These are phyloP conservation scores for Ruellia speciosa DNA, from an alignment of 305 asterid species.

Conservation along the genomic window DNA sequence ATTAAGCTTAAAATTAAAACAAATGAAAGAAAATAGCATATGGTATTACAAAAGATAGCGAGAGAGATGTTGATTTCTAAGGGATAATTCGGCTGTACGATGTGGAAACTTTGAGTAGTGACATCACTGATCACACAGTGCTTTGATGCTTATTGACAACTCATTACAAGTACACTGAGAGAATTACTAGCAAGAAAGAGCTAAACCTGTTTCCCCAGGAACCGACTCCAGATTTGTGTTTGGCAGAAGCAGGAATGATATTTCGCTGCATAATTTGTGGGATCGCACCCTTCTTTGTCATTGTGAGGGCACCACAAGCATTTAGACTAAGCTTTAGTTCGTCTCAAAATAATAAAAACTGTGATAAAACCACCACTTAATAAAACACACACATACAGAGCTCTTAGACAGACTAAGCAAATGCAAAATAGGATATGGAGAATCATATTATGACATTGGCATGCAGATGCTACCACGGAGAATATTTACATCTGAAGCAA, in stretches of 20 bases:
- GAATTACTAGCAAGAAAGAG: neutral
- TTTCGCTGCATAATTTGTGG: no score
- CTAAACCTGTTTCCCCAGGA: no score
- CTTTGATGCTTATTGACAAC: neutral
- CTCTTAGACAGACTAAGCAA: no score
- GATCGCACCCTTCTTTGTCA: neutral
- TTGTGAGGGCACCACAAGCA: neutral
- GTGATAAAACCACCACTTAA: neutral
- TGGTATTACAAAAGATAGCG: neutral
- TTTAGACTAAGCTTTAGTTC: neutral
- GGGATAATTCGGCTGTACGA: neutral
- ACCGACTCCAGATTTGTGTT: no score
- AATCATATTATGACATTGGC: neutral
- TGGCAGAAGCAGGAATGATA: neutral
- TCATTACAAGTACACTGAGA: no score
- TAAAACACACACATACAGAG: no score
- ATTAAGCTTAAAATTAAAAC: neutral
- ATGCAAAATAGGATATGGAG: neutral
- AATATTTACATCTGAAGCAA: neutral
- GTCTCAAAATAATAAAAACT: no score
- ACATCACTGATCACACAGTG: no score
- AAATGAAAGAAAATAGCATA: no score
- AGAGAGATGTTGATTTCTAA: neutral
- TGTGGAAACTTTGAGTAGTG: neutral
- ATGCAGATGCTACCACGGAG: neutral